Conservation (phyloP, 1,139 yeast genomes). For the Debaryomyces udenii region DNA sequence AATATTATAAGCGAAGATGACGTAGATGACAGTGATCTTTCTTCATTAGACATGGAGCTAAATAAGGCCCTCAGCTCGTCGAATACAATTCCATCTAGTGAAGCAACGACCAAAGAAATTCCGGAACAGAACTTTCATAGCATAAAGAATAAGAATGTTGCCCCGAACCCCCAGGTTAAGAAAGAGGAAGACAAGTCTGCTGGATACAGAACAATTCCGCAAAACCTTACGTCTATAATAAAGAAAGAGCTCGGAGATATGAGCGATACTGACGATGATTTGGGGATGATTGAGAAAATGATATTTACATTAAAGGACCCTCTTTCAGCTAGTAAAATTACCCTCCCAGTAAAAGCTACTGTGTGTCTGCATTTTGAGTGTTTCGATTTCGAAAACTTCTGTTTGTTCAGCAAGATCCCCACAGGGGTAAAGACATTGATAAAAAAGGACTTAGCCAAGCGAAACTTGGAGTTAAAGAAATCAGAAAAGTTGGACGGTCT, state of each 20-base stretch:
- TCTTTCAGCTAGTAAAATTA: slow-evolving; percentile 39
- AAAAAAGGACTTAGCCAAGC: slow-evolving; percentile 30
- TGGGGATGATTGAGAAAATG: slow-evolving; percentile 30
- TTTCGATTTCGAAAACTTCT: slow-evolving; percentile 49
- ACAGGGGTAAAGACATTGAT: slow-evolving; percentile 30
- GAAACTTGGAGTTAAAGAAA: slow-evolving; percentile 29
- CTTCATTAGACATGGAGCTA: slow-evolving; percentile 14
- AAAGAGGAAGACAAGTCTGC: slow-evolving; percentile 1
- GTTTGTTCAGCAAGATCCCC: slow-evolving; percentile 42
- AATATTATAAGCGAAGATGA: slow-evolving; percentile 4
- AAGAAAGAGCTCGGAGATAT: slow-evolving; percentile 25
- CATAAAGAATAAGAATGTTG: background rate
- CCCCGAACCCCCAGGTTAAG: background rate
- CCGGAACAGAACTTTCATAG: background rate
- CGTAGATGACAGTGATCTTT: slow-evolving; percentile 13
- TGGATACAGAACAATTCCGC: slow-evolving; percentile 30
- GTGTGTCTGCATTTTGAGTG: slow-evolving; percentile 49
- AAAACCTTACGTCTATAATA: slow-evolving; percentile 26
- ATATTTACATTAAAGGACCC: slow-evolving; percentile 37
- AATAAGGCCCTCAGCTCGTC: slow-evolving; percentile 11
- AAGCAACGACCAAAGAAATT: background rate
- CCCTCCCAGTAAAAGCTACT: slow-evolving; percentile 43
- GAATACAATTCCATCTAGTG: slow-evolving; percentile 7
- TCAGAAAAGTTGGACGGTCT: slow-evolving; percentile 14
- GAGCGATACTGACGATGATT: slow-evolving; percentile 27